Evolutionary conservation across 257 asterid species (phyloP).

Genomic region (Solanum rostratum): DNA sequence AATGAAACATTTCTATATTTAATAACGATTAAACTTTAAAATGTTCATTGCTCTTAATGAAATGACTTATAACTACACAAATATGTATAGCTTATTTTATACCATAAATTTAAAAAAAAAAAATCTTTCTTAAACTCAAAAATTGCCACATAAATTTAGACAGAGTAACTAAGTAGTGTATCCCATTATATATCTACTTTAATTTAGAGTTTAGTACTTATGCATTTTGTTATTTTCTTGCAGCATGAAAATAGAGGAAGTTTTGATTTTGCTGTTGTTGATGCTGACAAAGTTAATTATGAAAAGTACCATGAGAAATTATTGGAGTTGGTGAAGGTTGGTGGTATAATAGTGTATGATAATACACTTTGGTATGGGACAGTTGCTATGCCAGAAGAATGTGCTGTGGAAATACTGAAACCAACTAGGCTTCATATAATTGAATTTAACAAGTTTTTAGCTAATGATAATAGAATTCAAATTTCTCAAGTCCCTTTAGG

Average conservation of each 20-base stretch:
- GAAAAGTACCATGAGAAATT: conserved; percentile 25
- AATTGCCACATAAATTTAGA: neutral
- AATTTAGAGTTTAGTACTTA: neutral
- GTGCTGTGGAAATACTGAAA: neutral
- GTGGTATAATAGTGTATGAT: conserved; percentile 22
- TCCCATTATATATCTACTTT: no score
- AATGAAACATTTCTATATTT: no score
- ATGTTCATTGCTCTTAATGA: no score
- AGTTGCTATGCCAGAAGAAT: conserved; percentile 28
- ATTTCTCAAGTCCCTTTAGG: conserved; percentile 41
- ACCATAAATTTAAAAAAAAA: no score
- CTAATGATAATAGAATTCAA: conserved; percentile 27
- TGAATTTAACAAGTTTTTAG: conserved; percentile 32
- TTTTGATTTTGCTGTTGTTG: conserved; percentile 26
- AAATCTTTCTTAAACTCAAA: no score
- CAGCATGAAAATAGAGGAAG: conserved; percentile 18
- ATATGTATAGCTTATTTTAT: no score
- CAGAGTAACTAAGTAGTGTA: neutral
- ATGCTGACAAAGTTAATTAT: conserved; percentile 29
- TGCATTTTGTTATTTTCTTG: neutral
- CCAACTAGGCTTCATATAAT: neutral
- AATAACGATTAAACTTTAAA: no score
- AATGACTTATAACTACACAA: no score
- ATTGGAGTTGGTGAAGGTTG: conserved; percentile 22
- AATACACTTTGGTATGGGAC: conserved; percentile 29